Evolutionary conservation across 2,329 filamentous ascomycete genomes (phyloP).

Genomic region (Penicillium frequentans): DNA sequence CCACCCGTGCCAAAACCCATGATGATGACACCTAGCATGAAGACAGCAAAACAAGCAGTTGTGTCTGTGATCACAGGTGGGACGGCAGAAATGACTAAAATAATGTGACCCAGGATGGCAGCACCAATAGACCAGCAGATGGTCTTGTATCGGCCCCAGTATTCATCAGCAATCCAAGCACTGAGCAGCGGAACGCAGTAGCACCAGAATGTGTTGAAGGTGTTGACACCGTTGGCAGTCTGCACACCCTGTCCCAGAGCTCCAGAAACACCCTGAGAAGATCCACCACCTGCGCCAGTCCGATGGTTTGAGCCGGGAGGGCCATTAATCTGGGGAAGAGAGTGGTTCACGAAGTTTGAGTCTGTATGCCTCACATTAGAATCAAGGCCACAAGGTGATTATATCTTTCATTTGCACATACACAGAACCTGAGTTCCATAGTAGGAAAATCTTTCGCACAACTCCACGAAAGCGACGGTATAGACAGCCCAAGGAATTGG

Average conservation of each 20-base stretch:
- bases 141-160: constrained; percentile 68
- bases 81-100: constrained; percentile 65
- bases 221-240: constrained; percentile 49
- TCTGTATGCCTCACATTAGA: constrained; percentile 52
- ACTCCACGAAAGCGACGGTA: constrained; percentile 70
- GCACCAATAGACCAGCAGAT: constrained; percentile 66
- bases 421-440: constrained; percentile 70
- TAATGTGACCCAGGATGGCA: constrained; percentile 65
- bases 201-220: constrained; percentile 62
- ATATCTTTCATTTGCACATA: constrained; percentile 34
- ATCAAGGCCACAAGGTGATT: constrained; percentile 28
- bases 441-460: constrained; percentile 77
- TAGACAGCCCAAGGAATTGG: constrained; percentile 65
- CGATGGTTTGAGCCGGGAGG: constrained; percentile 8
- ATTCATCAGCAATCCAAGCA: constrained; percentile 65
- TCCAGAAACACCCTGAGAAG: constrained; percentile 46
- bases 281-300: constrained; percentile 14
- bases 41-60: constrained; percentile 63
- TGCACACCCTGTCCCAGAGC: constrained; percentile 51
- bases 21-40: constrained; percentile 64
- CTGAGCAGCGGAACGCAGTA: constrained; percentile 61
- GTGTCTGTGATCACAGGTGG: constrained; percentile 61
- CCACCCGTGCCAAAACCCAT: constrained; percentile 74
- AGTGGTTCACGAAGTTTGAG: constrained; percentile 49
- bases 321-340: constrained; percentile 43